phyloP scores from a whole-genome alignment of 2,329 filamentous ascomycete species.

The Cercospora sojina region DNA sequence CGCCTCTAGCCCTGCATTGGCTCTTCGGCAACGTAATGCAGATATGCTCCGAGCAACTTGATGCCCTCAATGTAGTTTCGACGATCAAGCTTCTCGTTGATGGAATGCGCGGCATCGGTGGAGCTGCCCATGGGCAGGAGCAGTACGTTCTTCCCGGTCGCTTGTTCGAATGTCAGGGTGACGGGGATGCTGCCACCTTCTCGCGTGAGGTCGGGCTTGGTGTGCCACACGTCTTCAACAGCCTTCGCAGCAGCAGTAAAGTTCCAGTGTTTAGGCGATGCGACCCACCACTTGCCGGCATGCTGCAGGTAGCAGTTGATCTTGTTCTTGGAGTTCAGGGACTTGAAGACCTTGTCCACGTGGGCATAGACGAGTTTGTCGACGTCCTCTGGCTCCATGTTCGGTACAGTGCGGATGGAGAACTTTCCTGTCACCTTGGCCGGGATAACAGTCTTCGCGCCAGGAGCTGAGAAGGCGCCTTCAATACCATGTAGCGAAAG shows the following conservation, averaged over 20 bases:
- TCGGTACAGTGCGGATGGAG: slow-evolving; percentile 92
- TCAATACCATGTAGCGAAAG: slow-evolving; percentile 93
- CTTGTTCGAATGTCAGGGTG: slow-evolving; percentile 94
- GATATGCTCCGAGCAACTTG: slow-evolving; percentile 89
- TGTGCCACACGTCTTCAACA: slow-evolving; percentile 91
- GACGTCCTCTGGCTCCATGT: slow-evolving; percentile 93
- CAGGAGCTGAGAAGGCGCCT: slow-evolving; percentile 87
- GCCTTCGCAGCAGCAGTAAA: slow-evolving; percentile 92
- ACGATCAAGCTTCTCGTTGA: slow-evolving; percentile 98
- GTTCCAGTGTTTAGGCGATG: slow-evolving; percentile 98
- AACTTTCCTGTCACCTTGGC: slow-evolving; percentile 98
- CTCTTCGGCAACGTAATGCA: slow-evolving; percentile 95
- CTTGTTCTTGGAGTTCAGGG: slow-evolving; percentile 88
- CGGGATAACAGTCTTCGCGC: slow-evolving; percentile 97
- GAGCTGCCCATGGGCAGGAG: slow-evolving; percentile 95
- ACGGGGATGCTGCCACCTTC: slow-evolving; percentile 98
- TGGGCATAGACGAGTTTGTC: slow-evolving; percentile 82
- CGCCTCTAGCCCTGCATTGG: slow-evolving; percentile 46
- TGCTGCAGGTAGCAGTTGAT: slow-evolving; percentile 77
- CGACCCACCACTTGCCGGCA: slow-evolving; percentile 98
- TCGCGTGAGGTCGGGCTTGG: slow-evolving; percentile 90
- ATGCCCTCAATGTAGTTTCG: slow-evolving; percentile 97
- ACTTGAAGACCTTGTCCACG: slow-evolving; percentile 79
- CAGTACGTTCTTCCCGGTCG: slow-evolving; percentile 95
- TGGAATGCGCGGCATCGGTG: slow-evolving; percentile 83